Conservation (phyloP, 257 asterid genomes). For the Vinca minor region DNA sequence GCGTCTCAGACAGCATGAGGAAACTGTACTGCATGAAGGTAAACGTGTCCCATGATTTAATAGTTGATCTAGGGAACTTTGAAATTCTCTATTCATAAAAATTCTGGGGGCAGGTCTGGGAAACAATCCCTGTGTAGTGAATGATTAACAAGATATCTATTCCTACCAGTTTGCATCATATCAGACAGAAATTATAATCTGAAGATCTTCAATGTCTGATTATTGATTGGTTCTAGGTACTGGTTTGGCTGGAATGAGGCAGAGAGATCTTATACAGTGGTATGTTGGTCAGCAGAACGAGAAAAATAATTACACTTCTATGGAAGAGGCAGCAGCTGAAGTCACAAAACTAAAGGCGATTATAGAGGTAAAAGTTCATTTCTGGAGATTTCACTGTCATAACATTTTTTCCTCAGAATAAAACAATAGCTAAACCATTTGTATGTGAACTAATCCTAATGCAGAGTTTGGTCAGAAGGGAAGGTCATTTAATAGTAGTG, state of each 20-base stretch:
- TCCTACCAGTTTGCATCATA: neutral
- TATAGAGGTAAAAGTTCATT: conserved; percentile 33
- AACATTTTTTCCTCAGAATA: neutral
- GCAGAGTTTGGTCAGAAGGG: conserved; percentile 80
- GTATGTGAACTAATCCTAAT: conserved; percentile 2
- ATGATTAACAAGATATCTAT: neutral
- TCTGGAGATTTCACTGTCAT: neutral
- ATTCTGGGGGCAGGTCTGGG: neutral
- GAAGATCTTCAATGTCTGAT: neutral
- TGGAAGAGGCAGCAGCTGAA: conserved; percentile 81
- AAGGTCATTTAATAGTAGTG: conserved; percentile 83
- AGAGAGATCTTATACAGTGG: conserved; percentile 87
- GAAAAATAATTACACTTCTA: conserved; percentile 55
- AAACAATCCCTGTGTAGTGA: neutral
- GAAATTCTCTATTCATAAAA: neutral
- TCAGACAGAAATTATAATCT: neutral
- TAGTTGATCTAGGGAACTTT: neutral
- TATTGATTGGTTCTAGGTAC: conserved; percentile 34
- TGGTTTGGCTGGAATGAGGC: conserved; percentile 83
- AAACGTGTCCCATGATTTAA: neutral
- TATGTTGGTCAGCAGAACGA: conserved; percentile 72
- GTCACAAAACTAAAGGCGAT: conserved; percentile 72
- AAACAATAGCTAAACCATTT: neutral
- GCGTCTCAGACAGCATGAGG: conserved; percentile 84
- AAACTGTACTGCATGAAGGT: conserved; percentile 57